Conservation (phyloP, 441 rosid genomes). For the Euphorbia celastroides region DNA sequence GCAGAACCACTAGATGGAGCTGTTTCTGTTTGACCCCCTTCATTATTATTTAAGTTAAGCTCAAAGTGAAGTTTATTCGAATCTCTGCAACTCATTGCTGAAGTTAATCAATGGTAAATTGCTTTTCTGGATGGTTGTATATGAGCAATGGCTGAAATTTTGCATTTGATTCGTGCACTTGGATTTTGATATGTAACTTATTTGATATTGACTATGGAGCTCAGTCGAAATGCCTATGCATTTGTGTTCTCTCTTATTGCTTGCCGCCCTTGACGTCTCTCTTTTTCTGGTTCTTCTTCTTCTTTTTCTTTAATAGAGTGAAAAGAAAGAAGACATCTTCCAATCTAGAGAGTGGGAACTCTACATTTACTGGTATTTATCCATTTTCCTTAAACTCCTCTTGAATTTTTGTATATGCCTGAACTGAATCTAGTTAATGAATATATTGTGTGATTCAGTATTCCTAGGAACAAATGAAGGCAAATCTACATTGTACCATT, state of each 20-base stretch:
- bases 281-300: slow-evolving; percentile 14
- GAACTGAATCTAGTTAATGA: neutral
- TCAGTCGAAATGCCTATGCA: neutral
- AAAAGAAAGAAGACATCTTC: slow-evolving; percentile 48
- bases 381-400: neutral
- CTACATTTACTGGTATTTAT: slow-evolving; percentile 32
- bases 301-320: slow-evolving; percentile 29
- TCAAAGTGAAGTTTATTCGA: neutral
- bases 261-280: slow-evolving; percentile 8
- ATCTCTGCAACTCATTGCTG: neutral
- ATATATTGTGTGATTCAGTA: slow-evolving; percentile 19
- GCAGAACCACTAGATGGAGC: too few species aligned
- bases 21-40: neutral
- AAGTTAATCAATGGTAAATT: neutral
- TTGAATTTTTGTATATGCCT: neutral
- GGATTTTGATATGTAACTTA: neutral
- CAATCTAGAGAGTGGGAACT: slow-evolving; percentile 30
- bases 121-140: neutral
- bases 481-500: slow-evolving; percentile 60
- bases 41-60: too few species aligned
- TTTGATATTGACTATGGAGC: neutral
- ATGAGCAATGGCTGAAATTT: neutral
- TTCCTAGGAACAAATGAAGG: slow-evolving; percentile 40
- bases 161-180: neutral
- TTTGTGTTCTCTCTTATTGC: neutral